Conservation (phyloP, 169 alveolate genomes). For the Plasmodium inui region DNA sequence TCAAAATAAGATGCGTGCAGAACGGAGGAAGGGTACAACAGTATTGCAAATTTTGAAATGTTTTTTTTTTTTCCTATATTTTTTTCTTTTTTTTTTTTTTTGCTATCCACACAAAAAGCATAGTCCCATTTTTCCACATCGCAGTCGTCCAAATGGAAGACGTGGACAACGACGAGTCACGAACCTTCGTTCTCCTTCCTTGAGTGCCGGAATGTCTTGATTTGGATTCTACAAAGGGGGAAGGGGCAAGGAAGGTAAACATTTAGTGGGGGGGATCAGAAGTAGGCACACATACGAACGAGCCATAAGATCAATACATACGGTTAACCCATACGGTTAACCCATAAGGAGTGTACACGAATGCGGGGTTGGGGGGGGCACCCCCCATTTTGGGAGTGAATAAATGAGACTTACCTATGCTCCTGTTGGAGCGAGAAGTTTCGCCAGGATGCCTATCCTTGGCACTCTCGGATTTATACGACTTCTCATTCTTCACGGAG, state of each 20-base stretch:
- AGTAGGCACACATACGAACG: neutral
- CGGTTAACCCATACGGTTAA: neutral
- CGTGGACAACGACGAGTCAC: neutral
- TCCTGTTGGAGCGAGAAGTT: constrained; percentile 19
- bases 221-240: constrained; percentile 11
- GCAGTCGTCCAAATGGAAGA: neutral
- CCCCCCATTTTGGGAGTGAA: neutral
- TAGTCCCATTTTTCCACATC: neutral
- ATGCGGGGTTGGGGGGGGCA: neutral
- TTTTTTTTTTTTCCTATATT: too few species aligned
- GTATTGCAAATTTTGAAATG: neutral
- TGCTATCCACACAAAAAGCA: neutral
- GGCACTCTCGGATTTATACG: neutral
- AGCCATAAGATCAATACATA: too few species aligned
- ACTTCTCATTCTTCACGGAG: constrained; percentile 11
- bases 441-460: constrained; percentile 26
- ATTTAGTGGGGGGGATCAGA: neutral
- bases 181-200: constrained; percentile 30
- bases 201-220: constrained; percentile 19
- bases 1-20: neutral
- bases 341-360: neutral
- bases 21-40: neutral
- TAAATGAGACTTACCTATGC: constrained; percentile 18
- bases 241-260: neutral
- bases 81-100: neutral